Evolutionary conservation across 192 early-diverging fungal species (phyloP).

Genomic region (Linnemannia elongata): DNA sequence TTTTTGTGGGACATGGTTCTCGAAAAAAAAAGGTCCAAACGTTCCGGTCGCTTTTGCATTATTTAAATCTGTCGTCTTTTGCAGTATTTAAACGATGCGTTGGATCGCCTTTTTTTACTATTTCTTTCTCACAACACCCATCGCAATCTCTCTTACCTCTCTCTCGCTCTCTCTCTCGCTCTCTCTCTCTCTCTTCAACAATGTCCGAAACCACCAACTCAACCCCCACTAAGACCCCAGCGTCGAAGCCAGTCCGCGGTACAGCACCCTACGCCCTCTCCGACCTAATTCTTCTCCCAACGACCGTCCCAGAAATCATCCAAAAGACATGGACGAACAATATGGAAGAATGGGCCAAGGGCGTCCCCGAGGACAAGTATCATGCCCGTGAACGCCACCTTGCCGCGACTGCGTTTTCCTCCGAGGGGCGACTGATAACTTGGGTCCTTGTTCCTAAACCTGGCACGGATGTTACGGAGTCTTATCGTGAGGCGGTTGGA

Average conservation of each 20-base stretch:
- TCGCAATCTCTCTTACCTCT: background rate
- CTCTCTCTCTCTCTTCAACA: background rate
- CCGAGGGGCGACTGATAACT: constrained; percentile 15
- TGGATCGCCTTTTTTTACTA: background rate
- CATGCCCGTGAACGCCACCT: constrained; percentile 35
- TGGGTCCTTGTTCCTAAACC: constrained; percentile 46
- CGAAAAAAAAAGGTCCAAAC: background rate
- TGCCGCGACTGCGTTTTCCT: constrained; percentile 33
- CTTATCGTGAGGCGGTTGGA: constrained; percentile 5
- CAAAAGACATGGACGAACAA: constrained; percentile 49
- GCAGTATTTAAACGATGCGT: background rate
- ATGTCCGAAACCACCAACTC: background rate
- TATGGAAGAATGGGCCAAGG: constrained; percentile 52
- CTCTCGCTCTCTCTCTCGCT: background rate
- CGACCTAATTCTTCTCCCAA: constrained; percentile 25
- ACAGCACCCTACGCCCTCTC: constrained; percentile 33
- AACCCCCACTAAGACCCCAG: background rate
- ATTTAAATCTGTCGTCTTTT: background rate
- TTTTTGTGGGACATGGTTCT: background rate
- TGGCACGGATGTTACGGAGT: constrained; percentile 8
- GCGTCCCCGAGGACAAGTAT: constrained; percentile 25
- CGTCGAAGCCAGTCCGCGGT: background rate
- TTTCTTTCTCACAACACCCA: background rate
- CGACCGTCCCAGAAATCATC: constrained; percentile 21
- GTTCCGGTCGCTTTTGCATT: background rate